A percentile compares a stretch with the other conserved stretches of the same genome.
Conservation (phyloP, 495 filamentous ascomycete genomes). For the Aspergillus leporis region DNA sequence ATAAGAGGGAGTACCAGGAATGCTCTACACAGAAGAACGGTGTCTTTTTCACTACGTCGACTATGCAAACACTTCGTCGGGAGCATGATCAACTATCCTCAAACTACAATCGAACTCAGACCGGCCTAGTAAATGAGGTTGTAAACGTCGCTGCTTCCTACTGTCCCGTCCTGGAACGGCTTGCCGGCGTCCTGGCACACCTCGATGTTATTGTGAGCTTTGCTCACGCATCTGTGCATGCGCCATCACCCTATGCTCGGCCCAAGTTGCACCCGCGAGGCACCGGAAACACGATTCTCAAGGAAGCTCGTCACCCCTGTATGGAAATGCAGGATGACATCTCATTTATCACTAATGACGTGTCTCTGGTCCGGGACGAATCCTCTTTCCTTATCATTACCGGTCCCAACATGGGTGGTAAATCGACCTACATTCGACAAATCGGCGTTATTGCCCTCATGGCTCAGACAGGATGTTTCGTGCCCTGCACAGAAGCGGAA, state of each 20-base stretch:
- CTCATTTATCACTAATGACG: conserved; percentile 98
- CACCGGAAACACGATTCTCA: conserved; percentile 84
- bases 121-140: conserved; percentile 87
- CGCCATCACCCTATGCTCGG: conserved; percentile 85
- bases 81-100: conserved; percentile 94
- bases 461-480: conserved; percentile 97
- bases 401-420: conserved; percentile 98
- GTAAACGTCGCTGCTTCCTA: conserved; percentile 93
- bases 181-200: conserved; percentile 88
- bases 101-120: conserved; percentile 95
- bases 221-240: conserved; percentile 91
- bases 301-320: conserved; percentile 93
- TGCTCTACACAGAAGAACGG: conserved; percentile 99
- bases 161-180: conserved; percentile 85
- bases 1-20: conserved; percentile 87
- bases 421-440: conserved; percentile 97
- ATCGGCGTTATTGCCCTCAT: conserved; percentile 97
- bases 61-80: conserved; percentile 77
- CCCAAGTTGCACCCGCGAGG: conserved; percentile 92
- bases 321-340: conserved; percentile 99
- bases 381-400: conserved; percentile 97
- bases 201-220: conserved; percentile 96
- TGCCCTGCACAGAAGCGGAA: conserved; percentile 87
- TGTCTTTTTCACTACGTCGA: conserved; percentile 92
- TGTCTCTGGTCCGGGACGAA: conserved; percentile 73